Conservation (phyloP, 2,329 filamentous ascomycete genomes). For the Fusarium agapanthi region DNA sequence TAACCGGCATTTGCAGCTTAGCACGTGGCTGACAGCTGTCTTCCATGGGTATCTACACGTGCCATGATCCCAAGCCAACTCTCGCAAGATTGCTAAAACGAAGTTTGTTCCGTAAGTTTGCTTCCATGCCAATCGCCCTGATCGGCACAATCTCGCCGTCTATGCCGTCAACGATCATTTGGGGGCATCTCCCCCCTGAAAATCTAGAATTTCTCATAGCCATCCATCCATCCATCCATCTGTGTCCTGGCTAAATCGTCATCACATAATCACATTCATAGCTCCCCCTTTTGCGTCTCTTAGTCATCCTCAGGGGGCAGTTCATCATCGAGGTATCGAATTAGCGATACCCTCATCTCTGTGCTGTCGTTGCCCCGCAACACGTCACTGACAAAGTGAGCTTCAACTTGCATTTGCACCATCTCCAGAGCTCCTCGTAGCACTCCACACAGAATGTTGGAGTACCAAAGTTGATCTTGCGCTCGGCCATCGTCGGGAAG, state of each 20-base stretch:
- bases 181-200: neutral
- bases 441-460: constrained; percentile 94
- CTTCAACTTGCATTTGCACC: constrained; percentile 99
- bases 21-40: constrained; percentile 30
- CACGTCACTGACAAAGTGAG: constrained; percentile 94
- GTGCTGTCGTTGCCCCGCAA: constrained; percentile 94
- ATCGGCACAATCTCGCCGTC: constrained; percentile 2
- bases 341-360: constrained; percentile 92
- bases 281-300: constrained; percentile 31
- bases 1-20: constrained; percentile 8
- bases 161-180: neutral
- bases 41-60: constrained; percentile 21
- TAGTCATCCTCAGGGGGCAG: constrained; percentile 96
- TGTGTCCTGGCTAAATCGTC: constrained; percentile 2
- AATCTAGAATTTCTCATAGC: neutral
- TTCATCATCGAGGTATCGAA: constrained; percentile 97
- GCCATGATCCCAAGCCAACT: constrained; percentile 12
- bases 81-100: constrained; percentile 13
- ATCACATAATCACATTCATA: neutral
- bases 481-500: constrained; percentile 93
- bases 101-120: constrained; percentile 7
- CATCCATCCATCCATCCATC: neutral
- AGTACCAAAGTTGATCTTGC: constrained; percentile 98
- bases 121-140: constrained; percentile 1
- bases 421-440: constrained; percentile 92